Percentiles rank a stretch among this genome's conserved stretches.
These are phyloP conservation scores for Cucumis hystrix DNA, from an alignment of 306 rosid genomes.

Conservation along the genomic window DNA sequence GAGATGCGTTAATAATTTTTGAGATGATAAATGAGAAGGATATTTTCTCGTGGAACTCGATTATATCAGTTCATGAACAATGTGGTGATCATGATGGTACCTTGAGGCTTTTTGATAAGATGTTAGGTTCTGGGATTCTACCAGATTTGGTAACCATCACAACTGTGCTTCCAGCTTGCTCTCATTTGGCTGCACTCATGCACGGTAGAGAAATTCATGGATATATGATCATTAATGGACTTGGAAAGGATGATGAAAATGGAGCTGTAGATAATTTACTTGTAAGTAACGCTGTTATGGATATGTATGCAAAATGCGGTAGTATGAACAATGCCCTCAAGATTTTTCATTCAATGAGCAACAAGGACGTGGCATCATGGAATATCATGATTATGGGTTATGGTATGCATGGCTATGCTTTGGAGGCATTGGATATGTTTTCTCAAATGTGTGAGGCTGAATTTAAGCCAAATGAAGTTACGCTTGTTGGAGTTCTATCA, in stretches of 20 bases:
- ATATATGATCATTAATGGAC: slow-evolving; percentile 42
- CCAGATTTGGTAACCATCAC: slow-evolving; percentile 75
- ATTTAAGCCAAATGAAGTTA: slow-evolving; percentile 40
- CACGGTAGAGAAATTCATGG: slow-evolving; percentile 74
- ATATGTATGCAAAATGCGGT: slow-evolving; percentile 86
- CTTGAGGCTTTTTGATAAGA: slow-evolving; percentile 46
- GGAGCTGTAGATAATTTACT: slow-evolving; percentile 18
- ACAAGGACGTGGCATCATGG: slow-evolving; percentile 78
- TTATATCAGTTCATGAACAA: slow-evolving; percentile 49
- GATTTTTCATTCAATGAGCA: slow-evolving; percentile 41
- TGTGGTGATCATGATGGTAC: slow-evolving; percentile 42
- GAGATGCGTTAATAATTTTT: slow-evolving; percentile 45
- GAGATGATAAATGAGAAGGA: slow-evolving; percentile 62
- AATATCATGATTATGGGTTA: slow-evolving; percentile 78
- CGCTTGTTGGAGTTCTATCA: slow-evolving; percentile 56
- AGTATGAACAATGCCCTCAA: slow-evolving; percentile 49
- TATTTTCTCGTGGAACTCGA: slow-evolving; percentile 76
- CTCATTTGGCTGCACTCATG: slow-evolving; percentile 64
- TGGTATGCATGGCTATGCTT: slow-evolving; percentile 59
- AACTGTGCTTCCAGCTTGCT: slow-evolving; percentile 53
- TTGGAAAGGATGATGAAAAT: slow-evolving; percentile 19
- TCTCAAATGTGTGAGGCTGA: slow-evolving; percentile 35
- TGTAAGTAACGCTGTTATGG: slow-evolving; percentile 62
- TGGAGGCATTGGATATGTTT: slow-evolving; percentile 42
- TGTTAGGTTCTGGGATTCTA: slow-evolving; percentile 34